Conservation (phyloP, 257 asterid species). For the Paulownia fortunei region DNA sequence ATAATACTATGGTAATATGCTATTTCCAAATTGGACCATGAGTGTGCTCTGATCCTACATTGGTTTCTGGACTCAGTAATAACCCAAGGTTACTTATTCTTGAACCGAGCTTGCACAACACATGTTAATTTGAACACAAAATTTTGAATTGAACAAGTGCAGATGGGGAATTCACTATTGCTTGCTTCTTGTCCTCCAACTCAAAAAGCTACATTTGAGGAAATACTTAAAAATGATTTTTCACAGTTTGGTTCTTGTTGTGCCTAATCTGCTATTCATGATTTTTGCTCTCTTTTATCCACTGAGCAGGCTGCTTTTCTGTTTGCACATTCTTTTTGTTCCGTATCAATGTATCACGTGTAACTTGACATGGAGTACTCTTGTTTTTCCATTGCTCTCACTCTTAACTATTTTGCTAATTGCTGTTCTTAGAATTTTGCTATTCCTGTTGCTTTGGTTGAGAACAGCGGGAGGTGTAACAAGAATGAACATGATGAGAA, state of each 20-base stretch:
- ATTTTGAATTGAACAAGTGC: background rate
- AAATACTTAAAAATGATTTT: background rate
- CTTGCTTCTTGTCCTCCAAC: background rate
- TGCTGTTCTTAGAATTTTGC: constrained; percentile 48
- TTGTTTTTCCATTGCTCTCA: constrained; percentile 12
- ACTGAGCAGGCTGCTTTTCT: too few relatives aligned
- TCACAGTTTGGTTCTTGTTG: background rate
- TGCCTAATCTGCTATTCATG: background rate
- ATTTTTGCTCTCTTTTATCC: too few relatives aligned
- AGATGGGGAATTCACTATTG: background rate
- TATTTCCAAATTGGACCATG: background rate
- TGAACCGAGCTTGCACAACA: background rate
- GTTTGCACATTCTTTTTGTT: background rate
- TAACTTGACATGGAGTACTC: background rate
- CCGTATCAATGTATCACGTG: too few relatives aligned
- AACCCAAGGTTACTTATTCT: background rate
- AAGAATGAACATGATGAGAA: constrained; percentile 79
- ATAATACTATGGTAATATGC: background rate
- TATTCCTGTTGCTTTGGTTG: constrained; percentile 78
- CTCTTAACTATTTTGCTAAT: constrained; percentile 17
- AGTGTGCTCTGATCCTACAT: too few relatives aligned
- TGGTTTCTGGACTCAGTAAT: too few relatives aligned
- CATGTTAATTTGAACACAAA: background rate
- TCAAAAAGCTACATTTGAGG: background rate
- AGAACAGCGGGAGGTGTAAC: constrained; percentile 85